Evolutionary conservation across 192 early-diverging fungal genomes (phyloP).

Genomic region (Coemansia sp.): DNA sequence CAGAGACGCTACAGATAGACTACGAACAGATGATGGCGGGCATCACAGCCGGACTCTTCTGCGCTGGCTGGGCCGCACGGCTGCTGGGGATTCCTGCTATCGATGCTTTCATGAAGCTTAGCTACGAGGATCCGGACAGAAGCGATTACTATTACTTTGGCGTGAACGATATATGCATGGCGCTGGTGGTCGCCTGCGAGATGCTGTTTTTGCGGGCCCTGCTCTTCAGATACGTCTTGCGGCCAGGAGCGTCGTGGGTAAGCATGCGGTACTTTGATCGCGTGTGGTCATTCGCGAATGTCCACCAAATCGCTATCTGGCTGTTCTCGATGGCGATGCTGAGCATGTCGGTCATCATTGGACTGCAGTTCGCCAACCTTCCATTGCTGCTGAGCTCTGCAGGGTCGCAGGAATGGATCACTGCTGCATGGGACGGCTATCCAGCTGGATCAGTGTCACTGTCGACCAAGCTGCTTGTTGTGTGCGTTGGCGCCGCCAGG

Average conservation of each 20-base stretch:
- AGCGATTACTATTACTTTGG: slow-evolving; percentile 20
- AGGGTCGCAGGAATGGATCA: neutral
- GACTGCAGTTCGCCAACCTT: slow-evolving; percentile 3
- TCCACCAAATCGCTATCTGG: slow-evolving; percentile 2
- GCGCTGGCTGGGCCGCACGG: slow-evolving; percentile 36
- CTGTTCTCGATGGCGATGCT: neutral
- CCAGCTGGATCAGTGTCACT: neutral
- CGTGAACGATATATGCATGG: slow-evolving; percentile 17
- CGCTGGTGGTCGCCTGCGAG: slow-evolving; percentile 16
- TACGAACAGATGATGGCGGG: slow-evolving; percentile 40
- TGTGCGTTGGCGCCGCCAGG: slow-evolving; percentile 3
- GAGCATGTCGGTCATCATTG: neutral
- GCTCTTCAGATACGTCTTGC: slow-evolving; percentile 24
- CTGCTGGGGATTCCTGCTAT: slow-evolving; percentile 15
- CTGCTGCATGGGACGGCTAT: slow-evolving; percentile 5
- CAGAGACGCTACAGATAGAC: slow-evolving; percentile 25
- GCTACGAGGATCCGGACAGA: slow-evolving; percentile 12
- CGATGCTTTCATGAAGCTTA: slow-evolving; percentile 21
- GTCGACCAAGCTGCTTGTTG: slow-evolving; percentile 5
- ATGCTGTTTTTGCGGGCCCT: slow-evolving; percentile 32
- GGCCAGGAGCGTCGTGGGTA: slow-evolving; percentile 13
- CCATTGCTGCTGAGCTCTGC: neutral
- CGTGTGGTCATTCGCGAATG: neutral
- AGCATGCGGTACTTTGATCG: neutral
- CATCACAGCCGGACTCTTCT: slow-evolving; percentile 37